phyloP scores from a whole-genome alignment of 768 basidiomycete species.

The Filobasidium wieringae region DNA sequence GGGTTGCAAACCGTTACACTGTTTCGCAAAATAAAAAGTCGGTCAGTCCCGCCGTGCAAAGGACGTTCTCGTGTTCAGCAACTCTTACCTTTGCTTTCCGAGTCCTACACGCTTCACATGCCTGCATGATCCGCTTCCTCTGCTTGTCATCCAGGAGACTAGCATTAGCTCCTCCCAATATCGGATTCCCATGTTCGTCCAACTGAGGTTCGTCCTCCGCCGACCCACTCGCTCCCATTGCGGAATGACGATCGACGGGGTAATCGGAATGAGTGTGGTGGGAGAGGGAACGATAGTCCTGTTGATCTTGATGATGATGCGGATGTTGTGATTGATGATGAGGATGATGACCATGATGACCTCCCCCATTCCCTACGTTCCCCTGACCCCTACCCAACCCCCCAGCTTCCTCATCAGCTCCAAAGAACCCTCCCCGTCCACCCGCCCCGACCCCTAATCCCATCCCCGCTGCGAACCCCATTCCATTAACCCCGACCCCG shows the following conservation, averaged over 20 bases:
- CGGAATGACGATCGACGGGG: no score
- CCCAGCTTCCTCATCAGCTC: no score
- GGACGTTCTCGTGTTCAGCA: background rate
- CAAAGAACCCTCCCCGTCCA: no score
- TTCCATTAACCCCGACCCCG: background rate
- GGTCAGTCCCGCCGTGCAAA: background rate
- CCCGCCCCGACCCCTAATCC: background rate
- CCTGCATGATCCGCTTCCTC: conserved; percentile 33
- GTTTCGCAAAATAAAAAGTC: background rate
- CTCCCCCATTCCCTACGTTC: background rate
- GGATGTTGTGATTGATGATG: background rate
- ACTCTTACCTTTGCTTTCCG: conserved; percentile 35
- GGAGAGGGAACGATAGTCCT: background rate
- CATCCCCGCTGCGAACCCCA: background rate
- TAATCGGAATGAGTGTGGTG: no score
- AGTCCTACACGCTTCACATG: conserved; percentile 35
- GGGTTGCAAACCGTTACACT: conserved; percentile 29
- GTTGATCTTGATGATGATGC: background rate
- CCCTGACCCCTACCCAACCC: no score
- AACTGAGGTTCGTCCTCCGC: background rate
- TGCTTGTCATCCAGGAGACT: conserved; percentile 14
- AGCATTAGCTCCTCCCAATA: conserved; percentile 13
- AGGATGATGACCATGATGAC: background rate
- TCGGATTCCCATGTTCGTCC: background rate
- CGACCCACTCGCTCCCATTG: no score